Percentiles rank a stretch among this genome's conserved stretches.
phyloP scores from a whole-genome alignment of 1,139 yeast genomes.

The Saccharomyces hybrid region DNA sequence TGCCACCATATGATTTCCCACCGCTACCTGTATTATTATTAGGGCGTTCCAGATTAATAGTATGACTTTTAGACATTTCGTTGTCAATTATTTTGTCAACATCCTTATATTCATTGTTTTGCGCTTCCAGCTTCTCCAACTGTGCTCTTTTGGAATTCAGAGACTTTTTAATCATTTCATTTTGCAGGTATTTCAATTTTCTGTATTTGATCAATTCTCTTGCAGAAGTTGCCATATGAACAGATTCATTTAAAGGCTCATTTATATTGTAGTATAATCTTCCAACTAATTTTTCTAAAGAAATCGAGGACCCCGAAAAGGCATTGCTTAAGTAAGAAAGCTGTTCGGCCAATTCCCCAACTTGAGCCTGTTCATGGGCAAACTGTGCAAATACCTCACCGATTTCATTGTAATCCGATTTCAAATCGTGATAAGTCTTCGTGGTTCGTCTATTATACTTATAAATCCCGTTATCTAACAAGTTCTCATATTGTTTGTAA shows the following conservation, averaged over 20 bases:
- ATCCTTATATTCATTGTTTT: slow-evolving; percentile 30
- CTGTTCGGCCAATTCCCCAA: slow-evolving; percentile 33
- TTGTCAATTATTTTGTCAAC: slow-evolving; percentile 29
- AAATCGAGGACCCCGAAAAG: slow-evolving; percentile 62
- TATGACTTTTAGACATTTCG: slow-evolving; percentile 9
- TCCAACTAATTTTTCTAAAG: slow-evolving; percentile 61
- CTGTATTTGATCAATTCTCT: slow-evolving; percentile 64
- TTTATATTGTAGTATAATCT: slow-evolving; percentile 65
- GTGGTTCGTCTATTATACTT: slow-evolving; percentile 60
- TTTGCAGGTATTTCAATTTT: slow-evolving; percentile 60
- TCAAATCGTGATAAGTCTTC: slow-evolving; percentile 54
- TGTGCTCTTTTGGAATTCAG: slow-evolving; percentile 27
- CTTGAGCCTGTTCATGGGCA: slow-evolving; percentile 57
- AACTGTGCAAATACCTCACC: slow-evolving; percentile 37
- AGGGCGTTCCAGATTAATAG: slow-evolving; percentile 26
- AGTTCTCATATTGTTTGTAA: slow-evolving; percentile 49
- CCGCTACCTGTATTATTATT: slow-evolving; percentile 11
- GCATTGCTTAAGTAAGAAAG: slow-evolving; percentile 76
- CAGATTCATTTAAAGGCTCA: slow-evolving; percentile 80
- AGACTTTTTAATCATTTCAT: slow-evolving; percentile 38
- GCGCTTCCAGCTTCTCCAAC: slow-evolving; percentile 29
- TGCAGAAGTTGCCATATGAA: slow-evolving; percentile 63
- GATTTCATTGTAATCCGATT: slow-evolving; percentile 35
- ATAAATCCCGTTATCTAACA: slow-evolving; percentile 52
- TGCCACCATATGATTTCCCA: slow-evolving; percentile 19